Percentiles rank a stretch among this genome's conserved stretches.
These are phyloP conservation scores for Cyberlindnera suaveolens DNA, from an alignment of 805 yeast species.

Conservation along the genomic window DNA sequence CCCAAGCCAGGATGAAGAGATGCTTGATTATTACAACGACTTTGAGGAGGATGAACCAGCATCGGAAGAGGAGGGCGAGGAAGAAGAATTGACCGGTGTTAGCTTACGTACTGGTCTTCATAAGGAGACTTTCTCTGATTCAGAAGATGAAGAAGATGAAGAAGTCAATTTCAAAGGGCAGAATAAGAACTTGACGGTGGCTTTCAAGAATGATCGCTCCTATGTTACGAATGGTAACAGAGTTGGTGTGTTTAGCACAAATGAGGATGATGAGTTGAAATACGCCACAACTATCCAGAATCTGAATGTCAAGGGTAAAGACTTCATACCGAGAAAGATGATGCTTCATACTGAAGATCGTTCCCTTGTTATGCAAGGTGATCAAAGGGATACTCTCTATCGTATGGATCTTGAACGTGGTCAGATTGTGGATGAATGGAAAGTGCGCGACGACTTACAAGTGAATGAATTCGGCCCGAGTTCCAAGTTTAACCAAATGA, in stretches of 20 bases:
- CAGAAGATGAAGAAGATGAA: constrained; percentile 33
- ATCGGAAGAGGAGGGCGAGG: constrained; percentile 27
- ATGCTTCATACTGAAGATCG: constrained; percentile 77
- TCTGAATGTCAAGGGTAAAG: constrained; percentile 44
- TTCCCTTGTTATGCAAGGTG: constrained; percentile 58
- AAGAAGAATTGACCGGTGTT: constrained; percentile 24
- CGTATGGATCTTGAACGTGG: constrained; percentile 80
- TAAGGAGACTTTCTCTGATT: constrained; percentile 24
- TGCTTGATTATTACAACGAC: constrained; percentile 20
- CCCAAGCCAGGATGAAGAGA: constrained; percentile 32
- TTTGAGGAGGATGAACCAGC: constrained; percentile 19
- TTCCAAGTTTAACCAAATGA: constrained; percentile 66
- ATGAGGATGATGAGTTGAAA: constrained; percentile 43
- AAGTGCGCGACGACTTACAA: constrained; percentile 40
- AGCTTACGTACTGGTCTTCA: constrained; percentile 18
- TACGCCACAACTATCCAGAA: constrained; percentile 65
- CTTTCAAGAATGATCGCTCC: constrained; percentile 63
- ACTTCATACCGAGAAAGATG: constrained; percentile 51
- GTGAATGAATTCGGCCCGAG: constrained; percentile 61
- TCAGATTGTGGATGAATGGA: constrained; percentile 83
- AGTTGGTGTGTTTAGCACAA: constrained; percentile 72
- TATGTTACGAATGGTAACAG: constrained; percentile 75
- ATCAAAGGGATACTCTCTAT: constrained; percentile 44
- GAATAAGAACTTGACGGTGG: constrained; percentile 66
- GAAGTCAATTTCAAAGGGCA: constrained; percentile 28